phyloP scores from a whole-genome alignment of 208 protist genomes.

The Acanthamoeba royreba region DNA sequence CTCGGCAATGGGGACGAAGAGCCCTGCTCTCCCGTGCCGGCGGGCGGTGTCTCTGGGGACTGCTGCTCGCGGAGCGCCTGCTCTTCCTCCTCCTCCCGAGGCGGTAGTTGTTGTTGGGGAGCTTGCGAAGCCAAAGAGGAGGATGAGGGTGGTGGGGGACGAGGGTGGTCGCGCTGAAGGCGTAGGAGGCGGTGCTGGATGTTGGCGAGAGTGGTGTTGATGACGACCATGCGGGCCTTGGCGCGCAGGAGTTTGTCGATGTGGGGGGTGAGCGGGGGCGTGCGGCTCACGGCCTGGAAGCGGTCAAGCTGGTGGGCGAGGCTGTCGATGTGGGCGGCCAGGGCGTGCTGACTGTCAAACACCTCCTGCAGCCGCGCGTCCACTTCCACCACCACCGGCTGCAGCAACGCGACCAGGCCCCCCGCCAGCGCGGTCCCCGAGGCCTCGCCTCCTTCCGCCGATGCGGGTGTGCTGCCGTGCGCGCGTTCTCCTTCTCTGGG shows the following conservation, averaged over 20 bases:
- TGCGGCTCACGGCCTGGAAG: neutral
- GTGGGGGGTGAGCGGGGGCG: neutral
- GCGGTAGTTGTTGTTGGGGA: no score
- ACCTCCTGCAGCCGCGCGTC: neutral
- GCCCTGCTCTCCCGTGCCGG: no score
- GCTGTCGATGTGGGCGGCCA: neutral
- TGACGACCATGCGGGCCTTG: slow-evolving; percentile 12
- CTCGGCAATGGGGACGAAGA: no score
- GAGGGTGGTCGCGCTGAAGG: neutral
- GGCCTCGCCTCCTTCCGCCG: no score
- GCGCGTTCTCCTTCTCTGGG: no score
- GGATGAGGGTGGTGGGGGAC: neutral
- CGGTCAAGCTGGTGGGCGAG: neutral
- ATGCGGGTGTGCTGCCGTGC: no score
- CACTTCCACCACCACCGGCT: neutral
- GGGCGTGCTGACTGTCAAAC: neutral
- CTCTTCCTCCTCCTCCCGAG: no score
- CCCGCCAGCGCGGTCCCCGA: neutral
- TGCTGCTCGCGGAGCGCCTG: no score
- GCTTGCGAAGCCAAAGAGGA: no score
- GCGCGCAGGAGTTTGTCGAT: slow-evolving; percentile 3
- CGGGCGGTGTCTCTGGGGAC: no score
- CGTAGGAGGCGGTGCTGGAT: neutral
- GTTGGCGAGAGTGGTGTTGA: slow-evolving; percentile 14
- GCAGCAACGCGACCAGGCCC: neutral